Evolutionary conservation across 495 filamentous ascomycete species (phyloP), one percentile per base, ranked within the genome.

Genomic region (Neurospora pannonica): DNA sequence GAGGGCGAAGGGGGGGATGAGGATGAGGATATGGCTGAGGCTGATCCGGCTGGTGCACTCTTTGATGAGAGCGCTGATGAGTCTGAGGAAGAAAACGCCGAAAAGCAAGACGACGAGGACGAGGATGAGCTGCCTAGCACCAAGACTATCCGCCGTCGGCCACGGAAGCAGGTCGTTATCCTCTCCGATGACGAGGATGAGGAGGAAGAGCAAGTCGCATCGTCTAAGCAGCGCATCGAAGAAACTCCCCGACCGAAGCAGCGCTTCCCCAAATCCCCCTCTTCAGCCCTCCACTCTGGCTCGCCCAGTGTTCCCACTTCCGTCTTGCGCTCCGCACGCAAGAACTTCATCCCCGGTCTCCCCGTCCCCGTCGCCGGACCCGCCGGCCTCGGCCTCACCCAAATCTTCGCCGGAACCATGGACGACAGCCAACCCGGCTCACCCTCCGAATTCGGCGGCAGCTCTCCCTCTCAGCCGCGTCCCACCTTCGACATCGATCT

Each of bases 341-440:
- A 89, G 78, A 85, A 82, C 17, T 89, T 87, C 78, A 90, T 92
- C 75, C 90, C 88, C 31, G 88, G 87, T 3, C 82, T 91, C 39
- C 85, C 86, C 19, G 81, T 85, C 36, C 83, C 84, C 5, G 82
- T 83, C 21, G 84, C 84, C 74, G 85, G 85, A 36, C 88, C 90
- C 43, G 88, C 85, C 37, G 87, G 87, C 3, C 81, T 97, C 73
- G 93, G 94, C 54, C 86, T 97, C 70, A 97, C 94, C 5, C 95
- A 98, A 80, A 93, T 94, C 71, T 98, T 97, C 80, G 92, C 92
- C n/a, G 94, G 93, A 36, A 98, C 95, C 2, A 91, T 98, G 88
- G 92, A 90, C 70, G 89, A 92, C 39, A 89, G 88, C 73, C 83
- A 86, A 79, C 76, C 72, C 70, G 82, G 78, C 13, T 76, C 77